Conservation (phyloP, 2,329 filamentous ascomycete genomes). For the Ophiostoma fasciatum region DNA sequence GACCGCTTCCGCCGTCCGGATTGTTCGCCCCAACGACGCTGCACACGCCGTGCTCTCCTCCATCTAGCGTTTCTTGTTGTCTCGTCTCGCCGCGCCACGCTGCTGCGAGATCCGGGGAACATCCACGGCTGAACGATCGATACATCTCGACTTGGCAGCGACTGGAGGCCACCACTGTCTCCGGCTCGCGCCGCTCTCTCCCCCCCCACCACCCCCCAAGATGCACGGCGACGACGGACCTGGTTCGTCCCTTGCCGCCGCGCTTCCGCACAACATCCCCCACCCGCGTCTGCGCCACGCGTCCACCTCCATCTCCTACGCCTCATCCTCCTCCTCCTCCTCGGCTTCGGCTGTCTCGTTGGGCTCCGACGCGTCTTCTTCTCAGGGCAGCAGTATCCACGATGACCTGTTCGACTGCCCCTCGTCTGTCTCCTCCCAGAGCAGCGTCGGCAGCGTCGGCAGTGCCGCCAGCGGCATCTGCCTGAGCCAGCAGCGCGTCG, state of each 20-base stretch:
- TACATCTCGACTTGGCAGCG: slow-evolving; percentile 12
- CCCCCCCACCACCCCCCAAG: slow-evolving; percentile 24
- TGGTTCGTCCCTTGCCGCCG: slow-evolving; percentile 38
- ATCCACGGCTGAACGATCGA: slow-evolving; percentile 10
- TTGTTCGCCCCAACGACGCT: slow-evolving; percentile 38
- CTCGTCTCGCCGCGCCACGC: no score
- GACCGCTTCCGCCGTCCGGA: slow-evolving; percentile 31
- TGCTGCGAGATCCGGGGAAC: slow-evolving; percentile 10
- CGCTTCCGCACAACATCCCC: no score
- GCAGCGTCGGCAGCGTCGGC: slow-evolving; percentile 7
- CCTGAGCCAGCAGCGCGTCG: slow-evolving; percentile 4
- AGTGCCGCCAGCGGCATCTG: slow-evolving; percentile 3
- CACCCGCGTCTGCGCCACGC: slow-evolving; percentile 27
- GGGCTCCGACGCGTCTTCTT: slow-evolving; percentile 49
- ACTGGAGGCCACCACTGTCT: slow-evolving; percentile 9
- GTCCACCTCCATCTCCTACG: slow-evolving; percentile 38
- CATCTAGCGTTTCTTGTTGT: slow-evolving; percentile 28
- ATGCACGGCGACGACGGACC: slow-evolving; percentile 41
- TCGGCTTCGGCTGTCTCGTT: slow-evolving; percentile 64
- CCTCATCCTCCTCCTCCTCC: slow-evolving; percentile 52
- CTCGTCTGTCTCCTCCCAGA: slow-evolving; percentile 10
- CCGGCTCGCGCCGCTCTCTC: neutral
- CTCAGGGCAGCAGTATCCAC: slow-evolving; percentile 7
- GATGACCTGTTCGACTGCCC: slow-evolving; percentile 12
- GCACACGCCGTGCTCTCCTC: slow-evolving; percentile 8